Percentiles rank a stretch among this genome's conserved stretches.
phyloP scores from a whole-genome alignment of 192 early-diverging fungal genomes.

The Linnemannia elongata region DNA sequence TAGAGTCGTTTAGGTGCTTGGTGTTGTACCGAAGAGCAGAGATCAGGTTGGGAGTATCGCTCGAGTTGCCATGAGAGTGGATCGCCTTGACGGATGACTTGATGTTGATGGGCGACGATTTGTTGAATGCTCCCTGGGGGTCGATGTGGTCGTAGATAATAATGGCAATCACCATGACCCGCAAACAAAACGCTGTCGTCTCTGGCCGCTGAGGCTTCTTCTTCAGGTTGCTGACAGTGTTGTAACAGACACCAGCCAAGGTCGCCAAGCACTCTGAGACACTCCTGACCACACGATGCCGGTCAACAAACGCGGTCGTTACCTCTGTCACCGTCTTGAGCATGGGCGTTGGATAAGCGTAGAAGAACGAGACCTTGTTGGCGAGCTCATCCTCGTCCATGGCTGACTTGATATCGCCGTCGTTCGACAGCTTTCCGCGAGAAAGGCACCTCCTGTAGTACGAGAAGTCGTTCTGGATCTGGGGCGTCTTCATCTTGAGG shows the following conservation, averaged over 20 bases:
- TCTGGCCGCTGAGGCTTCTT: conserved; percentile 67
- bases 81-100: conserved; percentile 76
- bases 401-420: conserved; percentile 70
- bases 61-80: conserved; percentile 70
- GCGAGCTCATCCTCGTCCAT: conserved; percentile 88
- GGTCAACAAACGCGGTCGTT: conserved; percentile 75
- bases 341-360: conserved; percentile 95
- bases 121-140: conserved; percentile 81
- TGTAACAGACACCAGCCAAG: conserved; percentile 82
- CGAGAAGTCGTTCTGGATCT: conserved; percentile 97
- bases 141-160: conserved; percentile 94
- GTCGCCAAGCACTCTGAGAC: conserved; percentile 83
- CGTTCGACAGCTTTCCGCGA: conserved; percentile 77
- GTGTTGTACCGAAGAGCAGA: conserved; percentile 84
- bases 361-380: conserved; percentile 95
- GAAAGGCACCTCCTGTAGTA: conserved; percentile 94
- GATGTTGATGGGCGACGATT: conserved; percentile 85
- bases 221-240: conserved; percentile 80
- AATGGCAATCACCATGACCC: conserved; percentile 90
- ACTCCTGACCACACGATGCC: conserved; percentile 57
- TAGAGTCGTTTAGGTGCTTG: conserved; percentile 84
- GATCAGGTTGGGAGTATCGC: conserved; percentile 70
- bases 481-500: conserved; percentile 87
- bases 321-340: conserved; percentile 89
- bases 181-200: conserved; percentile 81